Percentiles rank a stretch among this genome's conserved stretches.
Evolutionary conservation across 495 filamentous ascomycete genomes (phyloP).

Genomic region (Penicillium egyptiacum): DNA sequence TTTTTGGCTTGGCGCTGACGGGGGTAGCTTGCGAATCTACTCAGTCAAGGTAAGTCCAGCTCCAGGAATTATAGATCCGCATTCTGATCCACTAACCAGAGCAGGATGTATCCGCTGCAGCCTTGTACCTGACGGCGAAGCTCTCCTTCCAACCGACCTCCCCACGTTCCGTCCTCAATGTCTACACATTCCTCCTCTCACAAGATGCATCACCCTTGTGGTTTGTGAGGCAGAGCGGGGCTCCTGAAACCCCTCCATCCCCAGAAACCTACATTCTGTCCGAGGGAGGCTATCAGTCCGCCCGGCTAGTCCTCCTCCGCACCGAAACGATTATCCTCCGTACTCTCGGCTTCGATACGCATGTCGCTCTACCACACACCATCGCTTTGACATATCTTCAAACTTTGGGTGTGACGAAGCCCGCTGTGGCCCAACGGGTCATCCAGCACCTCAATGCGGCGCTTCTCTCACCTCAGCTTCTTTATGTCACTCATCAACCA

Average conservation of each 20-base stretch:
- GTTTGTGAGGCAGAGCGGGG: slow-evolving; percentile 39
- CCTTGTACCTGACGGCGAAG: slow-evolving; percentile 82
- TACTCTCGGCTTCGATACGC: slow-evolving; percentile 75
- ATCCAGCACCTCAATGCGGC: slow-evolving; percentile 80
- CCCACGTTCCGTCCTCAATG: slow-evolving; percentile 76
- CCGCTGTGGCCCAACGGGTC: slow-evolving; percentile 57
- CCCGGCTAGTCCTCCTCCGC: slow-evolving; percentile 60
- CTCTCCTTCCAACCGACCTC: slow-evolving; percentile 73
- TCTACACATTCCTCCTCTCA: slow-evolving; percentile 80
- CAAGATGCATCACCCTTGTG: slow-evolving; percentile 59
- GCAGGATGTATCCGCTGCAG: slow-evolving; percentile 78
- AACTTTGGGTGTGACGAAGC: slow-evolving; percentile 63
- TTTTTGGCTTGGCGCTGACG: slow-evolving; percentile 74
- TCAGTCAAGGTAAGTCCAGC: slow-evolving; percentile 50
- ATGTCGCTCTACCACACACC: slow-evolving; percentile 80
- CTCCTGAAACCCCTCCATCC: slow-evolving; percentile 38
- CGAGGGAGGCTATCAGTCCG: slow-evolving; percentile 65
- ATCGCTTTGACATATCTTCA: slow-evolving; percentile 93
- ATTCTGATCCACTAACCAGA: background rate
- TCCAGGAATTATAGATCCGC: background rate
- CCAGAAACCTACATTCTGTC: slow-evolving; percentile 69
- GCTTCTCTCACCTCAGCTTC: slow-evolving; percentile 79
- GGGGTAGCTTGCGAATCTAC: slow-evolving; percentile 59
- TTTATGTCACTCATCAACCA: slow-evolving; percentile 92
- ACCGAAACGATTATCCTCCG: slow-evolving; percentile 75